Conservation (phyloP, 1,284 basidiomycete genomes). For the Cryptococcus hybrid region DNA sequence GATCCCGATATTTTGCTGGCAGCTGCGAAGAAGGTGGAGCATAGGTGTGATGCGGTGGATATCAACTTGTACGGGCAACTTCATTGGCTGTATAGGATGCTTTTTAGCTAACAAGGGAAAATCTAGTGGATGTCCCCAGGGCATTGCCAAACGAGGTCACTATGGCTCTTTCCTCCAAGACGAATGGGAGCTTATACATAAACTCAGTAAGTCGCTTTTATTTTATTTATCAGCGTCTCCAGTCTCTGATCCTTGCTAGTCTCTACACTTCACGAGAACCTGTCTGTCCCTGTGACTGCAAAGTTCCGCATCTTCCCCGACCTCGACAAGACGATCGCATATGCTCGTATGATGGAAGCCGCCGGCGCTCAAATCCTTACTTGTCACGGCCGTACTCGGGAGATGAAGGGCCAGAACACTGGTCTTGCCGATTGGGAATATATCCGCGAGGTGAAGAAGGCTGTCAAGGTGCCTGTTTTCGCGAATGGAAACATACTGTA, state of each 20-base stretch:
- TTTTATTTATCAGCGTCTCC: background rate
- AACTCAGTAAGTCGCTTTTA: constrained; percentile 62
- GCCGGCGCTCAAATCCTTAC: constrained; percentile 95
- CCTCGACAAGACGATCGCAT: constrained; percentile 82
- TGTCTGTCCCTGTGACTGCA: constrained; percentile 87
- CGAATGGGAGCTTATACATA: constrained; percentile 83
- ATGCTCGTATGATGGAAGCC: constrained; percentile 90
- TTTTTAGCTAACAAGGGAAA: background rate
- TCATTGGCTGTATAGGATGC: background rate
- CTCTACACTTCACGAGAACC: constrained; percentile 75
- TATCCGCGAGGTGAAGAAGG: constrained; percentile 80
- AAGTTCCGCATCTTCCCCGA: constrained; percentile 92
- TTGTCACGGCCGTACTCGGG: constrained; percentile 86
- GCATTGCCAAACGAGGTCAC: constrained; percentile 81
- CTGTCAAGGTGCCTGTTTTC: constrained; percentile 88
- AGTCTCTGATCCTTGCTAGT: constrained; percentile 54
- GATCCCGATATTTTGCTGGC: constrained; percentile 73
- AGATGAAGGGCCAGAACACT: constrained; percentile 77
- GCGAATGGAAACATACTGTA: constrained; percentile 96
- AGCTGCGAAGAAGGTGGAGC: constrained; percentile 70
- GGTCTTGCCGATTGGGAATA: constrained; percentile 84
- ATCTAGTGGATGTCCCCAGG: constrained; percentile 79
- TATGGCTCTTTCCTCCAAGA: constrained; percentile 94
- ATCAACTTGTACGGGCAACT: constrained; percentile 65
- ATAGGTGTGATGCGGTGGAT: constrained; percentile 85